Base-by-base conservation (phyloP, 2,329 filamentous ascomycete genomes). In the Alternaria brassicae region DNA sequence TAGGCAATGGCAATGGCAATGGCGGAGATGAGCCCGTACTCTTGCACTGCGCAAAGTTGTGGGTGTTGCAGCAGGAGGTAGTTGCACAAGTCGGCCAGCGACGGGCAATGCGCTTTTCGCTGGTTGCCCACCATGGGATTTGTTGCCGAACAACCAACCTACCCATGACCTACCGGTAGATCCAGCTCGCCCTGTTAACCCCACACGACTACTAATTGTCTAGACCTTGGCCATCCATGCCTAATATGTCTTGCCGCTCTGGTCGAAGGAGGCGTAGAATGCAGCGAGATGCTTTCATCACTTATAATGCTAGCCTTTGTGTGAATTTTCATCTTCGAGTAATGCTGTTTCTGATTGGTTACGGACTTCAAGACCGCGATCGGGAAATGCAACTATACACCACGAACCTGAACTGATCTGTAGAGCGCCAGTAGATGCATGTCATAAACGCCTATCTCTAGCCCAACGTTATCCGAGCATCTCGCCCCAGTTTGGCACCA, bases 401-500 rank as follows among this genome's bases (percentile, higher is more conserved):
- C 28, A 42, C 23, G 15, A 34, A 42, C 30, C 19, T 17, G 13
- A 4, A 44, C 28, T 34, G 28, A 37, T 21, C 41, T 23, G 30
- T 23, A 10, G 7, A 39, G 40, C 41, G 52, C 52, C 52, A 28
- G 23, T 30, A 34, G 7, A 47, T 44, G 52, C 52, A 56, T 41
- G 12, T 36, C 49, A 23, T 32, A 3, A 52, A 28, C 17, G 27
- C 37, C 37, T 28, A 19, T 32, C 15, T 48, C 44, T 8, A n/a
- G 4, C 30, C 44, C 19, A 34, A 12, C 19, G 36, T 63, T 58
- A 71, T 27, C 74, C 73, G 55, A 83, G 73, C 61, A 88, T 82
- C 67, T 82, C 79, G 45, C 80, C 79, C 84, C 86, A 88, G 70
- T 89, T 82, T 13, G 87, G 87, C 50, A 81, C 84, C 32, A 88